A percentile compares a stretch with the other conserved stretches of the same genome.
Evolutionary conservation across 2,329 filamentous ascomycete species (phyloP).

Genomic region (Fragosphaeria purpurea): DNA sequence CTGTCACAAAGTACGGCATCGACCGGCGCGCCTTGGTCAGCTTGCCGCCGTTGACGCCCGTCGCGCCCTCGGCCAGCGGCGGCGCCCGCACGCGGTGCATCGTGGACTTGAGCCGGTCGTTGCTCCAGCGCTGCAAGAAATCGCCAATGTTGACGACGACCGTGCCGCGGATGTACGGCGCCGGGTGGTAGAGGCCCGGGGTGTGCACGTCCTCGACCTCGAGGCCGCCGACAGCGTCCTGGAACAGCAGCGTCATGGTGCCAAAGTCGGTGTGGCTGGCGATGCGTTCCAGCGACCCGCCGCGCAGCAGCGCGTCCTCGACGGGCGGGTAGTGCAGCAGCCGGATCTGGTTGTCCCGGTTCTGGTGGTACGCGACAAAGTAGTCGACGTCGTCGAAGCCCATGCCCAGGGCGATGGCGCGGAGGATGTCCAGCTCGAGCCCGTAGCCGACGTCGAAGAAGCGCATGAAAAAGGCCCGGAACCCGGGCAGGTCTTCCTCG

Average conservation of each 20-base stretch:
- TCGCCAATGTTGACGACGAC: conserved; percentile 33
- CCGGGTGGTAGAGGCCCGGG: conserved; percentile 28
- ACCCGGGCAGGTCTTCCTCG: conserved; percentile 26
- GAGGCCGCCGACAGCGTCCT: conserved; percentile 32
- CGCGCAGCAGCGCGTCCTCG: conserved; percentile 19
- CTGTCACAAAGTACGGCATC: conserved; percentile 48
- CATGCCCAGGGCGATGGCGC: conserved; percentile 23
- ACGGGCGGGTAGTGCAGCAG: conserved; percentile 43
- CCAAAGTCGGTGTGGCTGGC: conserved; percentile 24
- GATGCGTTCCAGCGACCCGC: conserved; percentile 18
- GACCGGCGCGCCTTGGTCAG: conserved; percentile 43
- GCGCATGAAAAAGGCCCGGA: conserved; percentile 19
- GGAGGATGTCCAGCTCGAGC: conserved; percentile 19
- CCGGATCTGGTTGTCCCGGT: conserved; percentile 48
- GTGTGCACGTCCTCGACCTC: conserved; percentile 30
- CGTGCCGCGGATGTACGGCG: conserved; percentile 20
- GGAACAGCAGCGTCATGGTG: conserved; percentile 37
- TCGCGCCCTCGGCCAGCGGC: neutral
- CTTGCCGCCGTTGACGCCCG: conserved; percentile 20
- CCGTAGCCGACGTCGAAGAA: conserved; percentile 23
- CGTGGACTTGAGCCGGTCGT: conserved; percentile 17
- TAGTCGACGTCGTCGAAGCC: conserved; percentile 17
- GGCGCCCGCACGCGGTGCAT: conserved; percentile 12
- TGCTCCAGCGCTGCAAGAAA: conserved; percentile 30
- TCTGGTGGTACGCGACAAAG: conserved; percentile 31